These are phyloP conservation scores for Saturnispora gosingensis DNA, from an alignment of 805 yeast species.

Conservation along the genomic window DNA sequence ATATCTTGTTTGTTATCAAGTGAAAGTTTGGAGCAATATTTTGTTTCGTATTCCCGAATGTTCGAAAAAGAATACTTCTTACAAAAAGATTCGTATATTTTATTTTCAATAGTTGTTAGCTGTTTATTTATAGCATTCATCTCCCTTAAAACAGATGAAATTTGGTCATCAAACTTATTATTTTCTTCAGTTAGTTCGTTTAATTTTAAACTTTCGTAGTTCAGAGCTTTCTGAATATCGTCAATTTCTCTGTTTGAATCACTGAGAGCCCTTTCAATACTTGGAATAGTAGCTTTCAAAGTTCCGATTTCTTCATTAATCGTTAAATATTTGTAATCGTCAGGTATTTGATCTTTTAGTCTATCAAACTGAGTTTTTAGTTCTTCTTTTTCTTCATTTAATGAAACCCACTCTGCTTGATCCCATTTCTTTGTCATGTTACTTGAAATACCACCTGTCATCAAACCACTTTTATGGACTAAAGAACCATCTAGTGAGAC, in stretches of 20 bases:
- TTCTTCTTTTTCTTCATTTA: conserved; percentile 43
- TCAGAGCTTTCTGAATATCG: conserved; percentile 37
- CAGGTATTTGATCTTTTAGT: conserved; percentile 37
- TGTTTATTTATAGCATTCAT: conserved; percentile 19
- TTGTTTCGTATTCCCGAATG: conserved; percentile 61
- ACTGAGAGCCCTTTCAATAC: conserved; percentile 21
- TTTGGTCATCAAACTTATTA: neutral
- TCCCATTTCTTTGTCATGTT: conserved; percentile 57
- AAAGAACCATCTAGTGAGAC: conserved; percentile 81
- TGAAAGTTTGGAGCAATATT: conserved; percentile 51
- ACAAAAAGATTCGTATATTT: conserved; percentile 48
- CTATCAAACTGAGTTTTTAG: conserved; percentile 38
- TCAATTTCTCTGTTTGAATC: conserved; percentile 22
- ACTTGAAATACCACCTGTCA: conserved; percentile 82
- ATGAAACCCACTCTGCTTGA: conserved; percentile 50
- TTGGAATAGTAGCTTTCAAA: conserved; percentile 30
- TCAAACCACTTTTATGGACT: conserved; percentile 75
- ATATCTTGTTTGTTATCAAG: conserved; percentile 52
- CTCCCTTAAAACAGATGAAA: conserved; percentile 18
- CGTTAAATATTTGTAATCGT: conserved; percentile 46
- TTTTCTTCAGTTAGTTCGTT: conserved; percentile 15
- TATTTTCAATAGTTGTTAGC: conserved; percentile 29
- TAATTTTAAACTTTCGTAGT: conserved; percentile 31
- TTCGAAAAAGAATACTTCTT: conserved; percentile 39
- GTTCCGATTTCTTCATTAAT: conserved; percentile 46